Evolutionary conservation across 441 rosid genomes (phyloP).

Genomic region (Rhodomyrtus psidioides): DNA sequence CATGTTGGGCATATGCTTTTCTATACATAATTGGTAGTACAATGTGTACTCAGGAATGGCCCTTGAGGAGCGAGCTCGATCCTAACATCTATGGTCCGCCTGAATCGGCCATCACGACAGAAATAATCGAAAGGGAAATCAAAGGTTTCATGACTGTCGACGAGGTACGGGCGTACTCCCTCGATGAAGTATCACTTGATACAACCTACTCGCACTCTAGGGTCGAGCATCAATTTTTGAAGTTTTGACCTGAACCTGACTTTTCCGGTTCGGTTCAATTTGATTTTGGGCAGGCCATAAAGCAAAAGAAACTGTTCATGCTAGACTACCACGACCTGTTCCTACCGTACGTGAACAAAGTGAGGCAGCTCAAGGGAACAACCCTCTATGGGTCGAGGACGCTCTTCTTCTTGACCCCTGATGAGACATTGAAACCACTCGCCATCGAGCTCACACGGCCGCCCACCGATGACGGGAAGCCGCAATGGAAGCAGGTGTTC

Average conservation of each 20-base stretch:
- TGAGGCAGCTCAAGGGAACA: slow-evolving; percentile 35
- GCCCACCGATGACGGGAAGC: slow-evolving; percentile 36
- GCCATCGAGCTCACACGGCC: slow-evolving; percentile 73
- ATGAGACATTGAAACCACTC: slow-evolving; percentile 45
- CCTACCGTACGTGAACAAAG: slow-evolving; percentile 59
- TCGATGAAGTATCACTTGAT: background rate
- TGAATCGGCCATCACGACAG: slow-evolving; percentile 50
- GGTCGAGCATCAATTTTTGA: background rate
- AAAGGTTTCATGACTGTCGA: slow-evolving; percentile 34
- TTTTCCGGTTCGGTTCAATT: background rate
- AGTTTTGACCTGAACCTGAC: background rate
- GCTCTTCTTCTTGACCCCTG: slow-evolving; percentile 45
- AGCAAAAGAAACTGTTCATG: slow-evolving; percentile 47
- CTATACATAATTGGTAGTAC: background rate
- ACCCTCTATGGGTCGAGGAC: slow-evolving; percentile 68
- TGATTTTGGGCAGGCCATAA: slow-evolving; percentile 36
- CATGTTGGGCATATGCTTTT: background rate
- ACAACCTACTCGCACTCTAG: background rate
- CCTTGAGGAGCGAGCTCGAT: slow-evolving; percentile 57
- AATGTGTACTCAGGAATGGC: slow-evolving; percentile 50
- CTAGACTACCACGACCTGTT: slow-evolving; percentile 70
- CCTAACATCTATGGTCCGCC: slow-evolving; percentile 43
- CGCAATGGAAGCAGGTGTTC: slow-evolving; percentile 62
- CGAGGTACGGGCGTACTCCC: slow-evolving; percentile 16
- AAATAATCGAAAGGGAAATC: slow-evolving; percentile 35